Conservation (phyloP, 1,139 yeast species). For the Diutina rugosa region DNA sequence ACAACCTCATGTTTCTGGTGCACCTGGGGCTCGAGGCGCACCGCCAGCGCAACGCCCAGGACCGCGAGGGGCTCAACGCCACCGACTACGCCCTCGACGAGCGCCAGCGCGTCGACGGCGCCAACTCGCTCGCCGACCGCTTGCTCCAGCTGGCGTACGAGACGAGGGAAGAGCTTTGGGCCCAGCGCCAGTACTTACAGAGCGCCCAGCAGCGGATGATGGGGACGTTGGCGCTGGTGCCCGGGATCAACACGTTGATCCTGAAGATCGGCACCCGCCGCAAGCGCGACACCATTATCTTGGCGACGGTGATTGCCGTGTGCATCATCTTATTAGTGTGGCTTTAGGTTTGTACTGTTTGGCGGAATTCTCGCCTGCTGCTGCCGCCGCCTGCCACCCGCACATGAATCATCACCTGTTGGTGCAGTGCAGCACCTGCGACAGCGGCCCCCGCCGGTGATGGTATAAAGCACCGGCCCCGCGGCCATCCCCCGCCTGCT, state of each 20-base stretch:
- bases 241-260: conserved; percentile 71
- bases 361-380: no score
- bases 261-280: conserved; percentile 78
- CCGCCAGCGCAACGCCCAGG: conserved; percentile 21
- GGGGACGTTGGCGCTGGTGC: conserved; percentile 52
- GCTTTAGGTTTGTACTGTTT: not conserved
- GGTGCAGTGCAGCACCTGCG: not conserved
- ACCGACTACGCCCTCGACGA: conserved; percentile 71
- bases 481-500: no score
- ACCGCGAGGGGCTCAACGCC: conserved; percentile 24
- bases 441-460: no score
- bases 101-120: conserved; percentile 55
- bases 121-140: conserved; percentile 68
- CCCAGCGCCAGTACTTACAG: conserved; percentile 55
- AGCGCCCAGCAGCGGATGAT: conserved; percentile 55
- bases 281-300: conserved; percentile 76
- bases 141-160: conserved; percentile 74
- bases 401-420: not conserved
- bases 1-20: conserved; percentile 63
- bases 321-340: conserved; percentile 50
- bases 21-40: conserved; percentile 63
- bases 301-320: conserved; percentile 59
- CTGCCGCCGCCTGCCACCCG: not conserved
- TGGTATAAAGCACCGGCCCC: no score
- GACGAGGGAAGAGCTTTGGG: conserved; percentile 71